Evolutionary conservation across 1,284 basidiomycete genomes (phyloP).

Genomic region (Gymnopus androsaceus): DNA sequence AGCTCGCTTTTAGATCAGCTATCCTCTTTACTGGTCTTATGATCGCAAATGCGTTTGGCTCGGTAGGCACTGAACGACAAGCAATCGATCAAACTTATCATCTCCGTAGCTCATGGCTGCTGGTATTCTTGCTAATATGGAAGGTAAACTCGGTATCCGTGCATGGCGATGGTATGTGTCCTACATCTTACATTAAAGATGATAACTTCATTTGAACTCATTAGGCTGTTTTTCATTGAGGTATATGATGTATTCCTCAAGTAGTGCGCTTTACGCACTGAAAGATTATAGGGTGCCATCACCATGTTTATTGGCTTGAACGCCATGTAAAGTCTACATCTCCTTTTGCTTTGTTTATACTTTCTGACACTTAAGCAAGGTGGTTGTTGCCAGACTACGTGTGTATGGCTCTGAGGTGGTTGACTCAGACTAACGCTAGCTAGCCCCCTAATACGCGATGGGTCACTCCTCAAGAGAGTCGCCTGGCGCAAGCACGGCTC

Average conservation of each 20-base stretch:
- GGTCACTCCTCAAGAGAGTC: conserved; percentile 58
- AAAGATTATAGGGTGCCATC: conserved; percentile 47
- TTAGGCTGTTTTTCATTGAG: conserved; percentile 65
- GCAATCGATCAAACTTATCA: conserved; percentile 9
- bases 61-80: conserved; percentile 39
- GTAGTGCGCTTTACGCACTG: not conserved
- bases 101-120: conserved; percentile 59
- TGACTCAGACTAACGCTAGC: too few species aligned
- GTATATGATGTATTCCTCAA: conserved; percentile 31
- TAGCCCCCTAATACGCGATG: conserved; percentile 71
- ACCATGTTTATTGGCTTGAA: conserved; percentile 57
- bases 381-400: conserved; percentile 60
- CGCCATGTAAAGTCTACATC: conserved; percentile 45
- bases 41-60: conserved; percentile 76
- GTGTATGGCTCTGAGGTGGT: conserved; percentile 19
- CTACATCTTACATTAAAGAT: not conserved
- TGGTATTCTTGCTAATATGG: conserved; percentile 70
- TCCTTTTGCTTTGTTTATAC: not conserved
- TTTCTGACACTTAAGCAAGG: conserved; percentile 29
- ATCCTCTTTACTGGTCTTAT: conserved; percentile 69
- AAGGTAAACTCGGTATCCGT: conserved; percentile 64
- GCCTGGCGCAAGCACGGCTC: conserved; percentile 70
- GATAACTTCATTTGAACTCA: not conserved
- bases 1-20: conserved; percentile 68
- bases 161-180: conserved; percentile 69